Percentiles rank a stretch among this genome's conserved stretches.
Evolutionary conservation across 106 monocot genomes (phyloP).

Genomic region (Ottelia alismoides): DNA sequence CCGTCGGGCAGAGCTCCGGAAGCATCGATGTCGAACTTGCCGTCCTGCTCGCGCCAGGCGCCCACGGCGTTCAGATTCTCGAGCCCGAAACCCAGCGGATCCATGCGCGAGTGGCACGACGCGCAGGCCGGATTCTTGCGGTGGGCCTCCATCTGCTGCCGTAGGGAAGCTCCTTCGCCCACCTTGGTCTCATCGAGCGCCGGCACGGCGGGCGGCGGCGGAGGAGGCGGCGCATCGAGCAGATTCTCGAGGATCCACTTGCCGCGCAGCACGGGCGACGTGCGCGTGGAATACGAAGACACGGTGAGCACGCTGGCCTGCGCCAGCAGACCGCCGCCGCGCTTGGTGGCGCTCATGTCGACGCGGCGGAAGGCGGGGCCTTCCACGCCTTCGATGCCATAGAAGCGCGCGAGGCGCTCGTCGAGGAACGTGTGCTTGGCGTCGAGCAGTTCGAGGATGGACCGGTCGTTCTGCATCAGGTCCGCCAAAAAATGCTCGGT

Average conservation of each 20-base stretch:
- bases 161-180: background rate
- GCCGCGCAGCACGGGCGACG: background rate
- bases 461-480: background rate
- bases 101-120: background rate
- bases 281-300: background rate
- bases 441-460: background rate
- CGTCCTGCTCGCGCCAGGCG: background rate
- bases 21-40: background rate
- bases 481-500: background rate
- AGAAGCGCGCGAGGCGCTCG: background rate
- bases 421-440: background rate
- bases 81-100: background rate
- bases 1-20: background rate
- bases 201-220: background rate
- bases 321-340: background rate
- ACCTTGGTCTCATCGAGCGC: background rate
- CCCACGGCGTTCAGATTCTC: background rate
- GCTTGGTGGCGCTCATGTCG: background rate
- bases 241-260: background rate
- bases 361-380: background rate
- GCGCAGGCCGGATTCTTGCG: background rate
- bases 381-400: background rate
- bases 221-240: background rate
- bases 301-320: background rate
- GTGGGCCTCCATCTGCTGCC: background rate